These are phyloP conservation scores for Chrysosporium queenslandicum DNA, from an alignment of 2,329 filamentous ascomycete genomes.

Conservation along the genomic window DNA sequence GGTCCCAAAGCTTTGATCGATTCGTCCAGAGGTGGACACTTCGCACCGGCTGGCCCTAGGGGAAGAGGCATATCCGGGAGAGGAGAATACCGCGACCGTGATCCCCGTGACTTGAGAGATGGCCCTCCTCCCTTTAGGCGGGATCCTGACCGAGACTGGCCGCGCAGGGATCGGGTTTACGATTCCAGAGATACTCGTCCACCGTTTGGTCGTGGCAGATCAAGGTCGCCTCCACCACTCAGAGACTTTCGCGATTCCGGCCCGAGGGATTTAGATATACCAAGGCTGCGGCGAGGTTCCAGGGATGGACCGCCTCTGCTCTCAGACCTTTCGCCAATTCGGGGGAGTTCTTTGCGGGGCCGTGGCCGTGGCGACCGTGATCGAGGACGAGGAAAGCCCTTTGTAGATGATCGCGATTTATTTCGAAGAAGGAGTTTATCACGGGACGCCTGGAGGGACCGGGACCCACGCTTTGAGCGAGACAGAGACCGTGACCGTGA, in stretches of 20 bases:
- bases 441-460: constrained; percentile 36
- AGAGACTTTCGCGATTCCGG: constrained; percentile 34
- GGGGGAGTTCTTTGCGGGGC: constrained; percentile 33
- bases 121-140: constrained; percentile 33
- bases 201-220: constrained; percentile 39
- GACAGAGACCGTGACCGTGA: constrained; percentile 26
- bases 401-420: constrained; percentile 34
- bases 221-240: constrained; percentile 32
- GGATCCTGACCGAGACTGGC: constrained; percentile 37
- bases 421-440: constrained; percentile 38
- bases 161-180: constrained; percentile 40
- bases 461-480: constrained; percentile 23
- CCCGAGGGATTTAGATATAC: constrained; percentile 31
- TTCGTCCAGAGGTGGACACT: constrained; percentile 46
- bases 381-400: constrained; percentile 34
- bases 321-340: constrained; percentile 30
- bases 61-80: constrained; percentile 52
- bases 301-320: constrained; percentile 34
- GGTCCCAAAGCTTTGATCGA: constrained; percentile 73
- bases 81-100: constrained; percentile 50
- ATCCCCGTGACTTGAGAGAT: constrained; percentile 23
- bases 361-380: constrained; percentile 38
- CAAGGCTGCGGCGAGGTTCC: constrained; percentile 36
- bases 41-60: constrained; percentile 40
- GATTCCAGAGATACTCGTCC: constrained; percentile 36